Percentiles rank a stretch among this genome's conserved stretches.
Conservation (phyloP, 1,139 yeast genomes). For the Kodamaea derodonti region DNA sequence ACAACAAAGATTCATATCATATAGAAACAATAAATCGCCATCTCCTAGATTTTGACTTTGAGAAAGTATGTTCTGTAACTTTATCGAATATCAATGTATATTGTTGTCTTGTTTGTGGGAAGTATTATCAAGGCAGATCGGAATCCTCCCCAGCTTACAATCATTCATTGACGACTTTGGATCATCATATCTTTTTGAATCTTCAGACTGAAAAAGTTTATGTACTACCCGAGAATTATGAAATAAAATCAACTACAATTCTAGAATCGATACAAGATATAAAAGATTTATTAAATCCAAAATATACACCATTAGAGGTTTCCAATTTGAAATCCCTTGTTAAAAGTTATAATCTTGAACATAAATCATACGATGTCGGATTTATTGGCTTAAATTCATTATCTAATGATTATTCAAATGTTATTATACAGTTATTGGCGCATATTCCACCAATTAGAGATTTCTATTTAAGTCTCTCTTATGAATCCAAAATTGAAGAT, state of each 20-base stretch:
- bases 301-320: constrained; percentile 33
- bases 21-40: constrained; percentile 54
- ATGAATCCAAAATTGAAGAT: constrained; percentile 8
- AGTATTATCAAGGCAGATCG: constrained; percentile 67
- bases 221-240: constrained; percentile 58
- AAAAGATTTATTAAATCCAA: constrained; percentile 49
- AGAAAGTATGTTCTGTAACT: constrained; percentile 61
- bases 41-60: constrained; percentile 66
- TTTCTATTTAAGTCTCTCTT: constrained; percentile 34
- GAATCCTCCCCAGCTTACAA: constrained; percentile 60
- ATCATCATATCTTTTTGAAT: constrained; percentile 57
- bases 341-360: constrained; percentile 36
- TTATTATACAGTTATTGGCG: constrained; percentile 50
- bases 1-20: constrained; percentile 20
- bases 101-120: constrained; percentile 74
- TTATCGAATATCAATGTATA: constrained; percentile 60
- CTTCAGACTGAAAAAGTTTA: constrained; percentile 47
- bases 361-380: constrained; percentile 53
- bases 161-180: constrained; percentile 61
- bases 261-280: constrained; percentile 48
- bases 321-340: constrained; percentile 13
- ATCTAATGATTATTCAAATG: constrained; percentile 50
- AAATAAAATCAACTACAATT: constrained; percentile 24
- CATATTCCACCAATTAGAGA: constrained; percentile 56
- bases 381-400: constrained; percentile 60